These are phyloP conservation scores for Hyaloscypha variabilis DNA, from an alignment of 495 filamentous ascomycete species.

Conservation along the genomic window DNA sequence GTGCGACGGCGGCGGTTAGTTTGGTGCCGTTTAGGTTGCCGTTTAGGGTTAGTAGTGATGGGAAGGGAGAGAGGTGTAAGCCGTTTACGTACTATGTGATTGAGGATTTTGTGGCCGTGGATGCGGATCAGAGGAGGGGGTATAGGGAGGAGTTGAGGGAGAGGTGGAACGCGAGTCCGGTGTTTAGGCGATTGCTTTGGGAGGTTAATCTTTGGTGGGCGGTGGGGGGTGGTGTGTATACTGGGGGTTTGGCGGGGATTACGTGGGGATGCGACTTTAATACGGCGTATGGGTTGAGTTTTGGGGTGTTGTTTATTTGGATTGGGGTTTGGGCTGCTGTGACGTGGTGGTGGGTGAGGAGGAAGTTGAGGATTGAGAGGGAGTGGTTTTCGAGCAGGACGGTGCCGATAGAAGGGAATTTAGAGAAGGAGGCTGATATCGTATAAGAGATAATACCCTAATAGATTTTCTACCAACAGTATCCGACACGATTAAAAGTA, in stretches of 20 bases:
- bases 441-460: not conserved
- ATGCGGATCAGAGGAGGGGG: slow-evolving; percentile 9
- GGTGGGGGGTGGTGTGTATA: slow-evolving; percentile 13
- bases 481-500: too few relatives aligned
- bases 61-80: slow-evolving; percentile 20
- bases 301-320: slow-evolving; percentile 25
- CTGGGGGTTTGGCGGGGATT: slow-evolving; percentile 17
- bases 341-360: slow-evolving; percentile 14
- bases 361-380: slow-evolving; percentile 3
- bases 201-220: slow-evolving; percentile 23
- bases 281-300: slow-evolving; percentile 22
- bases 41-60: slow-evolving; percentile 15
- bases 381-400: slow-evolving; percentile 11
- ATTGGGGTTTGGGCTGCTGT: slow-evolving; percentile 21
- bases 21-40: slow-evolving; percentile 14
- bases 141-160: slow-evolving; percentile 15
- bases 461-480: too few relatives aligned
- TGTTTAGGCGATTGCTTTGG: slow-evolving; percentile 21
- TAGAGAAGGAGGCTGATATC: not conserved
- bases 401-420: not conserved
- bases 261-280: slow-evolving; percentile 15
- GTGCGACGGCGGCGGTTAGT: not conserved
- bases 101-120: slow-evolving; percentile 26
- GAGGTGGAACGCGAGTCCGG: slow-evolving; percentile 13
- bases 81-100: slow-evolving; percentile 21